Evolutionary conservation across 2,329 filamentous ascomycete species (phyloP), one percentile per base, ranked within the genome.

Genomic region (Penicillium verrucosum): DNA sequence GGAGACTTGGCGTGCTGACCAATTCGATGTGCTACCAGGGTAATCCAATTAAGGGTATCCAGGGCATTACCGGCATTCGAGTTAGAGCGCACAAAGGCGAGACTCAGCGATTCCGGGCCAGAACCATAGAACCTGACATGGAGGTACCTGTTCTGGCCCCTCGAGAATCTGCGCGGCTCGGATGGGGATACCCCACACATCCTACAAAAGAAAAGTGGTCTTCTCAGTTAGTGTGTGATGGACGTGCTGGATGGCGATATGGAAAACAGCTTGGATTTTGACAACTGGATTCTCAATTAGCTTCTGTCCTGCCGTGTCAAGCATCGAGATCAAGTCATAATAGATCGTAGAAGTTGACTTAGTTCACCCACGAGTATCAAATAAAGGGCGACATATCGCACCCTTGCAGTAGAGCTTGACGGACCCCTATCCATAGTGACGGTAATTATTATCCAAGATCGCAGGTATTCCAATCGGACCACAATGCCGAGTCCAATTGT

Each of bases 401-500:
- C 16, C 2, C 2, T 16, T 18, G 10, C 8, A 36, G 36, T 12
- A 1, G 1, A 8, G 16, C 23, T 1, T 2, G 16, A 27, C 10
- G 21, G 7, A 1, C 7, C 5, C 11, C 2, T 14, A 16, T 29
- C 11, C 11, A 34, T 36, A 18, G 38, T 7, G 12, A 27, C 11
- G 4, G n/a, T 10, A 41, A 8, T 29, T 4, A 30, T n/a, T 12
- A 12, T 46, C 48, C 16, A 52, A 9, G 18, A 18, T 29, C 25
- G 14, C 6, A 44, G 34, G n/a, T 29, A 36, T 5, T 1, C 32
- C 47, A 36, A 11, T 51, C 63, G 63, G 62, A 37, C 41, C 18
- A 55, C 16, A 47, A 38, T 59, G 51, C 63, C 63, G 60, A 48
- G 11, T 49, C 27, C 27, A 16, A 49, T 18, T 10, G 29, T 27